phyloP scores from a whole-genome alignment of 2,329 filamentous ascomycete species.

The Alternaria arborescens region DNA sequence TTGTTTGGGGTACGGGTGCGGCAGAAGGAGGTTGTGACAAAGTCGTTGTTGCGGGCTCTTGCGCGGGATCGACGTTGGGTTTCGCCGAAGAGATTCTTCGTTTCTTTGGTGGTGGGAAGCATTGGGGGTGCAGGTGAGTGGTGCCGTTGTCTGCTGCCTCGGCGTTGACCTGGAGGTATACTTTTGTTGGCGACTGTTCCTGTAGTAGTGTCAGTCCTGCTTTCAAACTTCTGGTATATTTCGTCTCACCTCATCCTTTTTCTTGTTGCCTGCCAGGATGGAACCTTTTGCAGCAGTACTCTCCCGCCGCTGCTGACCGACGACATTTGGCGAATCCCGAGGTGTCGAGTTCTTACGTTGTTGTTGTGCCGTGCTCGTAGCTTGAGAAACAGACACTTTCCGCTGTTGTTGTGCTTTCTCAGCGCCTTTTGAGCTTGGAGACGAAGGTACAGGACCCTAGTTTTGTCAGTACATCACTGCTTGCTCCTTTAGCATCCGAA shows the following conservation, averaged over 20 bases:
- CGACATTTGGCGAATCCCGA: background rate
- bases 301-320: background rate
- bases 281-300: background rate
- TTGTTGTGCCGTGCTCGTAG: background rate
- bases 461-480: background rate
- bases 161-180: background rate
- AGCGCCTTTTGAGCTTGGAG: background rate
- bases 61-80: background rate
- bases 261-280: conserved; percentile 6
- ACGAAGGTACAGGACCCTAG: background rate
- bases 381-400: background rate
- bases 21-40: background rate
- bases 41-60: background rate
- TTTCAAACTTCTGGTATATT: too few species aligned
- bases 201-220: background rate
- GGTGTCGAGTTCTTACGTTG: background rate
- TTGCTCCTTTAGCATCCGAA: background rate
- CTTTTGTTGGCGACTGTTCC: background rate
- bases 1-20: background rate
- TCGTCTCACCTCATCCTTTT: conserved; percentile 18
- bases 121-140: background rate
- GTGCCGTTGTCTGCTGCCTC: background rate
- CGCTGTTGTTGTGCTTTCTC: background rate
- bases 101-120: conserved; percentile 1
- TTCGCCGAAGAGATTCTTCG: background rate